Base-by-base conservation (phyloP, 139 green algal species). In the Tetradesmus obliquus region DNA sequence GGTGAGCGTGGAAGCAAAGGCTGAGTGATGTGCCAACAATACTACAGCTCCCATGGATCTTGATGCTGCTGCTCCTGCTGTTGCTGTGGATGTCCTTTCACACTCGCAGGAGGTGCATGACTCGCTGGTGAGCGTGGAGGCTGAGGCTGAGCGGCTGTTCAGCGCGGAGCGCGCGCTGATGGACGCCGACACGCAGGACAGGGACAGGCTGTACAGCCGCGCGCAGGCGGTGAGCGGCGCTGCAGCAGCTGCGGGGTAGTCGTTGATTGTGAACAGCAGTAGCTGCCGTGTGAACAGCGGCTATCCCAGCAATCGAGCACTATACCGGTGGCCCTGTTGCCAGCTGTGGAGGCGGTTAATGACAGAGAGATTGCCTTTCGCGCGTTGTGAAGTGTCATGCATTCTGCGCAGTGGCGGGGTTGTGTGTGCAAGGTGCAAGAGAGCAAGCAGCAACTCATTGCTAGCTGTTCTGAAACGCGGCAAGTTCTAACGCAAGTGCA, bases 1-100 rank as follows among this genome's bases (percentile, higher is more conserved):
- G 66, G 55, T 82, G 9, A 91, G 91, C 53, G 96, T 98, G 90
- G 96, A 98, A 92, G 69, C 76, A 17, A 95, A 96, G 85, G 96
- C 96, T 10, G 95, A 94, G 86, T 88, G 93, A 45, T 45, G 32
- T 45, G 32, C 32, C 32, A 45, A 45, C 32, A 45, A 45, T 45
- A 45, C 32, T 45, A 45, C 32, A 45, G 32, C 32, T 45, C 32
- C 32, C 32, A 45, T 45, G 32, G 32, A 45, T 45, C 32, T 45
- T 45, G 32, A 45, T 45, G 32, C 32, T 45, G 32, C 57, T 13
- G 57, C 57, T 8, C 57, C 57, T 66, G 57, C 57, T 66, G 57
- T 13, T 66, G 8, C 57, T 66, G 57, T 9, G 57, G 57, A 66
- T 24, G 17, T 66, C 57, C 57, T 10, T 71, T 71, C 8, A 71